Base-by-base conservation (phyloP, 495 filamentous ascomycete species). In the Xylaria nigripes region DNA sequence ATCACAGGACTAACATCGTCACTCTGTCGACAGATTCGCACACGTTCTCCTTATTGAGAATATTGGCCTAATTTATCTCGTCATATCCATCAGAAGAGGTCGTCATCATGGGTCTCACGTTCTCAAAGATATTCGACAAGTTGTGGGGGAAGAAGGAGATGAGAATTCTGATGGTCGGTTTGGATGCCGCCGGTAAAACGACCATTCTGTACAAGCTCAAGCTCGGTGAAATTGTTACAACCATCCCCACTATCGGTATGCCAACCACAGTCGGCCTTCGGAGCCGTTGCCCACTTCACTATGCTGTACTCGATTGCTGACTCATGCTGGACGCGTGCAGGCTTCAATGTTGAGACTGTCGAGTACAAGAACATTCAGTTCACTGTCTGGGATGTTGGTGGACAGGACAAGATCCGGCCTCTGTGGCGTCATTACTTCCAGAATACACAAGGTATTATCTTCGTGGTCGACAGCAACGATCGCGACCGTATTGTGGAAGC, bases 301-400 rank as follows among this genome's bases (percentile, higher is more conserved):
- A 42, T 54, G 45, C 48, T 50, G 50, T 53, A 23, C 49, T 15
- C 50, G n/a, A 25, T 34, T 56, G 54, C 67, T 74, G 56, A 74
- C 66, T 46, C 46, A 49, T 43, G 16, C 45, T 63, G 61, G 29
- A 38, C 50, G 18, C 15, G 45, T 7, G 45, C 62, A 95, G 93
- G 93, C 61, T 99, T 99, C 82, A 99, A 99, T 80, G 93, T 99
- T 71, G 93, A 99, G 83, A 97, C 93, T 42, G 94, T 99, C 74
- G 94, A 96, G 72, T 99, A 97, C 80, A 96, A 96, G 84, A 97
- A 99, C 82, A 96, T 99, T 72, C 91, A 96, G 72, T 99, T 99
- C 80, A 99, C 93, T 70, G 93, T 99, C 72, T 99, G 93, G 93
- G 93, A 99, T 83, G 93, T 99, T 69, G 93, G 93, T 80, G 93